Percentiles rank a stretch among this genome's conserved stretches.
phyloP scores from a whole-genome alignment of 371 early-diverging fungal genomes.

The Cladochytrium tenue region DNA sequence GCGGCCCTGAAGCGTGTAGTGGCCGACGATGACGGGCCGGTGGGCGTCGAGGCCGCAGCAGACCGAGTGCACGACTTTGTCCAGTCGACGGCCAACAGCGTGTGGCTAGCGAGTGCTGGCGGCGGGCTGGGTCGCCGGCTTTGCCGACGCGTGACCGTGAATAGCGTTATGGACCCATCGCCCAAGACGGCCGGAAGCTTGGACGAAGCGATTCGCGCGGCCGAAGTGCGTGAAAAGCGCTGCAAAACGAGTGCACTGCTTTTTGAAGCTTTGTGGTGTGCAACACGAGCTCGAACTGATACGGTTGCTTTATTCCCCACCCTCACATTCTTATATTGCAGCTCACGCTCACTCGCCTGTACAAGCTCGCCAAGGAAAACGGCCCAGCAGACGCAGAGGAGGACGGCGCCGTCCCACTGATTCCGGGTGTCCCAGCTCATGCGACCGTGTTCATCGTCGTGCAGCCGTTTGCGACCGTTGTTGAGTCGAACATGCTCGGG shows the following conservation, averaged over 20 bases:
- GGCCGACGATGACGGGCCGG: background rate
- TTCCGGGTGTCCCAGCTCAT: slow-evolving; percentile 7
- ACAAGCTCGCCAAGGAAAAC: too few species aligned
- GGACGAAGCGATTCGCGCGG: slow-evolving; percentile 22
- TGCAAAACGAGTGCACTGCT: too few species aligned
- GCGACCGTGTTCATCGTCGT: slow-evolving; percentile 24
- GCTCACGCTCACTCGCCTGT: slow-evolving; percentile 8
- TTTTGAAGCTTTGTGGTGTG: too few species aligned
- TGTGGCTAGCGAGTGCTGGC: slow-evolving; percentile 27
- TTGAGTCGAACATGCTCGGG: slow-evolving; percentile 8
- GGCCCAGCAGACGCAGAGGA: too few species aligned
- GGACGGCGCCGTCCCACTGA: too few species aligned
- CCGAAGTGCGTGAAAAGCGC: too few species aligned
- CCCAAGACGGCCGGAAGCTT: slow-evolving; percentile 20
- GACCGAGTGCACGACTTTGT: slow-evolving; percentile 32
- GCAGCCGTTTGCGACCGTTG: slow-evolving; percentile 25
- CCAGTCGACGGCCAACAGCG: slow-evolving; percentile 21
- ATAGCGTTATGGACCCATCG: slow-evolving; percentile 26
- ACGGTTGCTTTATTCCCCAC: too few species aligned
- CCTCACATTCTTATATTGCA: too few species aligned
- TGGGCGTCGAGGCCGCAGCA: background rate
- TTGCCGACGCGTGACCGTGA: slow-evolving; percentile 19
- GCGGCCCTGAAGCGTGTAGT: too few species aligned
- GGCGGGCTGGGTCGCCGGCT: slow-evolving; percentile 8
- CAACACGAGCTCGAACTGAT: too few species aligned